These are phyloP conservation scores for Cytospora chrysosperma DNA, from an alignment of 2,329 filamentous ascomycete species.

Conservation along the genomic window DNA sequence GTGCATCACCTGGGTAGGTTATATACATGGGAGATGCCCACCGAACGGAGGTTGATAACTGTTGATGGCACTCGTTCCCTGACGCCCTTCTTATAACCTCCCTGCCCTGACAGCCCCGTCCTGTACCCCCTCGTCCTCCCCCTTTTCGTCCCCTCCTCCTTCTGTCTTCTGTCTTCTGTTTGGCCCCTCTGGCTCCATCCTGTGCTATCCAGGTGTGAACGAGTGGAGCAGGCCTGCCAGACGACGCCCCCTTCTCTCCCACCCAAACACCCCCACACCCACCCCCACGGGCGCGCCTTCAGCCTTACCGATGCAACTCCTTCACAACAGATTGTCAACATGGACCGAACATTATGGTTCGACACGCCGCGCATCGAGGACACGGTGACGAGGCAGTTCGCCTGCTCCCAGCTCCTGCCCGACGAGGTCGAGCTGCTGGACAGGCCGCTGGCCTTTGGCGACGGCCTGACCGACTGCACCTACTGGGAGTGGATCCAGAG, in stretches of 20 bases:
- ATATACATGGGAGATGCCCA: background rate
- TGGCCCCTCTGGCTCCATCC: too few species aligned
- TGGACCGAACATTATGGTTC: conserved; percentile 55
- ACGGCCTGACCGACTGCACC: conserved; percentile 67
- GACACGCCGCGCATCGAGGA: conserved; percentile 66
- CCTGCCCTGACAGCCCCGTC: too few species aligned
- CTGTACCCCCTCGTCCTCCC: too few species aligned
- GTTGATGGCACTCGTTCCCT: background rate
- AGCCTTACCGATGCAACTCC: conserved; percentile 8
- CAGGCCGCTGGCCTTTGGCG: conserved; percentile 64
- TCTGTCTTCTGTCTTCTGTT: too few species aligned
- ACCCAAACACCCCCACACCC: too few species aligned
- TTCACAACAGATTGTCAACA: background rate
- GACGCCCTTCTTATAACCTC: too few species aligned
- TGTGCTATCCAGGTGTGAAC: background rate
- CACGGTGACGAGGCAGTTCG: conserved; percentile 67
- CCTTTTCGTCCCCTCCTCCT: too few species aligned
- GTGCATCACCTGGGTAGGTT: background rate
- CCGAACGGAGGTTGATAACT: background rate
- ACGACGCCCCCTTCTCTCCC: background rate
- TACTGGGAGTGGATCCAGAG: conserved; percentile 77
- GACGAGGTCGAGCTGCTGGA: conserved; percentile 63
- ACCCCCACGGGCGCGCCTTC: background rate
- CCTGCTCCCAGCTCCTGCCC: conserved; percentile 62
- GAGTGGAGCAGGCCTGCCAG: background rate